Base-by-base conservation (phyloP, 2,329 filamentous ascomycete species). In the Beauveria asiatica region DNA sequence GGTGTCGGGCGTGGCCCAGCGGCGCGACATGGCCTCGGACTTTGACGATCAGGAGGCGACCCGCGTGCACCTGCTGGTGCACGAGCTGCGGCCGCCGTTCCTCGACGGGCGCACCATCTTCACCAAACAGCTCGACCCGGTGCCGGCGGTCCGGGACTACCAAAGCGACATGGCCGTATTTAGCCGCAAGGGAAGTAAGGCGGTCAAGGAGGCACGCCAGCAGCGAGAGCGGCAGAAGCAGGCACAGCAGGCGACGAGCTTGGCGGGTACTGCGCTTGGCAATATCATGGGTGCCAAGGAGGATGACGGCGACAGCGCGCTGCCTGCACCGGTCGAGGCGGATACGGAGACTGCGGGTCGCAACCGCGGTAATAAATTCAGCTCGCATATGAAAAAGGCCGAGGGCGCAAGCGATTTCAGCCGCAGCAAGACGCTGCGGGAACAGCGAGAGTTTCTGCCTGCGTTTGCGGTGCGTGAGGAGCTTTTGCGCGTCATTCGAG, bases 121-220 rank as follows among this genome's bases (percentile, higher is more conserved):
- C 72, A 99, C 94, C 3, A 97, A 97, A 73, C 95, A 99, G 73
- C 73, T 97, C 23, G 94, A 99, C 62, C 95, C 94, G 0, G 89
- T 99, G 1, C 91, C 93, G 0, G 95, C 94, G 0, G 90, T 99
- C 16, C 84, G 89, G 57, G 94, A 99, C 71, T 87, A 89, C 27
- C 93, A 97, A 74, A 99, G 95, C 70, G 94, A 99, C 70, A 96
- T 99, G 94, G 94, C 94, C 1, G 92, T 99, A 1, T 97, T 97
- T 68, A 96, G 92, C 75, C 84, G 93, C 48, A 97, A 97, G 72
- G 94, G 94, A 1, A 97, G 93, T 70, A 89, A 86, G 67, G 92
- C 97, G 2, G 94, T 99, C 13, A 90, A 89, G 68, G 94, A 99
- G 67, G 87, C 88, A 66, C 82, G 95, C 46, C 92, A 96, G 73